These are phyloP conservation scores for Penicillium brasilianum DNA, from an alignment of 2,329 filamentous ascomycete genomes.

Conservation along the genomic window DNA sequence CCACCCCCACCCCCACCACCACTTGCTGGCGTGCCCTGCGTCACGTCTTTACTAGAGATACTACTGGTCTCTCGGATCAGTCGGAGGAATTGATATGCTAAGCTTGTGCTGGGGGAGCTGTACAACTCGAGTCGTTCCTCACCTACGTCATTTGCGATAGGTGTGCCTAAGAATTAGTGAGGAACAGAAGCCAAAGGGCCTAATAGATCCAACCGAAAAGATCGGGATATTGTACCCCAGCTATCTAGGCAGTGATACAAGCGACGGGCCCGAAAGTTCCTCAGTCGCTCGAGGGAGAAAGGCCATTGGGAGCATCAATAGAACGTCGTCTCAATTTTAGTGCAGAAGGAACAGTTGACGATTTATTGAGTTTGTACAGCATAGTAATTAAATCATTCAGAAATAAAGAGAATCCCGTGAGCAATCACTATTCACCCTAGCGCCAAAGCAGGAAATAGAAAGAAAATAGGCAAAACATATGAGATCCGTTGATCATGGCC, in stretches of 20 bases:
- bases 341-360: background rate
- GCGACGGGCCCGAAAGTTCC: too few relatives aligned
- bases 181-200: too few relatives aligned
- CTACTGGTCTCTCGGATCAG: background rate
- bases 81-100: background rate
- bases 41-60: background rate
- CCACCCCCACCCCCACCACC: conserved; percentile 35
- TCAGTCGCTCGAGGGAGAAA: too few relatives aligned
- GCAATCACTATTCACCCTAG: conserved; percentile 16
- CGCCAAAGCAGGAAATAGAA: conserved; percentile 1
- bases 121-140: background rate
- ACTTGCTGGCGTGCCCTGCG: background rate
- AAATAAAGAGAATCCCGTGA: conserved; percentile 1
- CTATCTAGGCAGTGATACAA: too few relatives aligned
- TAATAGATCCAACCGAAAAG: too few relatives aligned
- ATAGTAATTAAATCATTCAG: background rate
- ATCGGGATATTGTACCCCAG: too few relatives aligned
- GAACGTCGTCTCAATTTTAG: too few relatives aligned
- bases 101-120: background rate
- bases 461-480: background rate
- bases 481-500: conserved; percentile 2
- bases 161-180: too few relatives aligned
- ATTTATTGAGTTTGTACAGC: background rate
- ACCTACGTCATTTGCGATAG: too few relatives aligned
- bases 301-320: too few relatives aligned